A percentile compares a stretch with the other conserved stretches of the same genome.
phyloP scores from a whole-genome alignment of 1,139 yeast species.

The Saccharomyces hybrid region DNA sequence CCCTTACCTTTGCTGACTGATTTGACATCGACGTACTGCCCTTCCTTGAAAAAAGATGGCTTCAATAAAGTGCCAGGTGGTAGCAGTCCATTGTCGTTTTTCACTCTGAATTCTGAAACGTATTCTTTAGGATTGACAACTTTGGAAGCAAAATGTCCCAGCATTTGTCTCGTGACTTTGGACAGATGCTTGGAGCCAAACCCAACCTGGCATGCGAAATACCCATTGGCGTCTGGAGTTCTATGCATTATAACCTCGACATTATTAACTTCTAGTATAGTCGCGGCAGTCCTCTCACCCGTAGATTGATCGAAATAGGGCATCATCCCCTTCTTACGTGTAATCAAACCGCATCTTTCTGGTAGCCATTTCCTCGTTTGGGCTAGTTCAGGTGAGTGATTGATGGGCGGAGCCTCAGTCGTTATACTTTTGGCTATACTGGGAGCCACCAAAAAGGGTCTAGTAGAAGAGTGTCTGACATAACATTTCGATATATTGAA shows the following conservation, averaged over 20 bases:
- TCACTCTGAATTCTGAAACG: constrained; percentile 71
- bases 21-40: constrained; percentile 76
- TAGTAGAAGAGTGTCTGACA: constrained; percentile 7
- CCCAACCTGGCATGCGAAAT: constrained; percentile 81
- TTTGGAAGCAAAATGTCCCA: constrained; percentile 77
- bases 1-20: constrained; percentile 92
- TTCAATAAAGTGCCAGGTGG: constrained; percentile 72
- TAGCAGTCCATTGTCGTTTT: constrained; percentile 55
- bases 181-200: constrained; percentile 60
- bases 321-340: constrained; percentile 84
- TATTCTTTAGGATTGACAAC: constrained; percentile 76
- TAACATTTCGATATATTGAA: background rate
- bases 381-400: constrained; percentile 51
- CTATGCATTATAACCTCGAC: constrained; percentile 78
- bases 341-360: constrained; percentile 74
- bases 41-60: constrained; percentile 79
- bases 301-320: constrained; percentile 62
- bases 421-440: constrained; percentile 14
- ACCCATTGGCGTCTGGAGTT: constrained; percentile 64
- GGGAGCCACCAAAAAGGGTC: constrained; percentile 18
- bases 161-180: constrained; percentile 55
- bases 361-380: constrained; percentile 62
- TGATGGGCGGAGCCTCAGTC: constrained; percentile 35
- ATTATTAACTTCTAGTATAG: constrained; percentile 80
- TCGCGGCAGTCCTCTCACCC: constrained; percentile 70